phyloP scores from a whole-genome alignment of 2,329 filamentous ascomycete genomes.

The Fusarium sp. region DNA sequence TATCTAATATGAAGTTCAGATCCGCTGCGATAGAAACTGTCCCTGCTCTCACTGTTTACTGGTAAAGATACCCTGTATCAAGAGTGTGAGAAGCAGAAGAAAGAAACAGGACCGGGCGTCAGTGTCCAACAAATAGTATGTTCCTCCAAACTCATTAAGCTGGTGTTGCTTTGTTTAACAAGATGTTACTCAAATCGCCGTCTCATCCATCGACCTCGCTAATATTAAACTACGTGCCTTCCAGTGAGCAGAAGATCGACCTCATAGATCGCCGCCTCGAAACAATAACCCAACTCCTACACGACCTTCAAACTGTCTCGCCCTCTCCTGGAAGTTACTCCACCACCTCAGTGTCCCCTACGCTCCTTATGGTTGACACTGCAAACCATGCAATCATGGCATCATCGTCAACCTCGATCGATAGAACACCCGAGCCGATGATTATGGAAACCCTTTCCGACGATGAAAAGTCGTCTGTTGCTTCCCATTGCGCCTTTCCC shows the following conservation, averaged over 20 bases:
- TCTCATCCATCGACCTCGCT: background rate
- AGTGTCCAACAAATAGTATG: background rate
- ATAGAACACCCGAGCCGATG: background rate
- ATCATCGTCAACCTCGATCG: background rate
- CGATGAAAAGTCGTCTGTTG: background rate
- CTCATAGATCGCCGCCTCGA: background rate
- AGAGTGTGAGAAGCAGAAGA: background rate
- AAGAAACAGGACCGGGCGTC: background rate
- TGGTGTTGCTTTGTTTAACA: background rate
- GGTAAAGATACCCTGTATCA: background rate
- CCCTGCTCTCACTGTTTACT: background rate
- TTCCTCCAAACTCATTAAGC: background rate
- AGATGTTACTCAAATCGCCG: background rate
- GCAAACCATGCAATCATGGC: background rate
- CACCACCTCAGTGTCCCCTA: background rate
- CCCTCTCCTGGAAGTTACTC: background rate
- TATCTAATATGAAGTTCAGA: background rate
- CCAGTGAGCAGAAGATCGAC: background rate
- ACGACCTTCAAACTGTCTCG: background rate
- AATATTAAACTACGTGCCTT: background rate
- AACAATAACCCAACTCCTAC: background rate
- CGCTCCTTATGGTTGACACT: background rate
- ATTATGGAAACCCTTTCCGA: background rate
- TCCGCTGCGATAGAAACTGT: background rate
- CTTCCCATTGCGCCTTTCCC: background rate